Evolutionary conservation across 1,139 yeast species (phyloP), one percentile per base, ranked within the genome.

Genomic region (Nadsonia commutata): DNA sequence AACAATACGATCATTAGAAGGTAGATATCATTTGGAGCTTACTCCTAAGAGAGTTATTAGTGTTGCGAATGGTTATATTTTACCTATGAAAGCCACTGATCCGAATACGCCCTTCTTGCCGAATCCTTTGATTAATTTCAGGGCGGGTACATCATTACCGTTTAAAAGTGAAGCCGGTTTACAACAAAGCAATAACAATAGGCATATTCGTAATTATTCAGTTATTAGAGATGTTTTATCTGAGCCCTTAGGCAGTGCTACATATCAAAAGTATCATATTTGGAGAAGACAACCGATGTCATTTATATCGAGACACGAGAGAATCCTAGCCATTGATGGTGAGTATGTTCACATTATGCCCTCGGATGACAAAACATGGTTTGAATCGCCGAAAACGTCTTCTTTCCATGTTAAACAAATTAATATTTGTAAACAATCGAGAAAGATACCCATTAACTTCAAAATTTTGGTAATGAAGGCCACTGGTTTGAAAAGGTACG

Each of bases 331-430:
- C 1, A 74, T 90, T 38, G 97, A 90, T 60, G 97, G 97, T 18
- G 95, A 86, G 55, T 88, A 86, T 56, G 77, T 90, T 16, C 93
- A 88, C 57, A 72, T 90, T 43, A 77, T 88, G 54, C 96, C 97
- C 2, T 77, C 88, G 1, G 83, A 80, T 48, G 77, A 78, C 44
- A 74, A 76, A 52, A 72, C 71, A 40, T 68, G 78, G 73, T 75
- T 77, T 51, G 80, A 78, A 45, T 79, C 81, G 48, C 75, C 81
- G 52, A 88, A 88, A 57, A 88, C 95, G 0, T 78, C 88, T 31
- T 80, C 94, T 0, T 84, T 88, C 60, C 95, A 86, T 55, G 76
- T 86, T 18, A 75, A 85, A 11, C 95, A 84, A 56, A 77, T 90
- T 36, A 62, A 76, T 19, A 75, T 78, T 47, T 71, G 85, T 50